Base-by-base conservation (phyloP, 345 rosid genomes). In the Eucalyptus viminalis region DNA sequence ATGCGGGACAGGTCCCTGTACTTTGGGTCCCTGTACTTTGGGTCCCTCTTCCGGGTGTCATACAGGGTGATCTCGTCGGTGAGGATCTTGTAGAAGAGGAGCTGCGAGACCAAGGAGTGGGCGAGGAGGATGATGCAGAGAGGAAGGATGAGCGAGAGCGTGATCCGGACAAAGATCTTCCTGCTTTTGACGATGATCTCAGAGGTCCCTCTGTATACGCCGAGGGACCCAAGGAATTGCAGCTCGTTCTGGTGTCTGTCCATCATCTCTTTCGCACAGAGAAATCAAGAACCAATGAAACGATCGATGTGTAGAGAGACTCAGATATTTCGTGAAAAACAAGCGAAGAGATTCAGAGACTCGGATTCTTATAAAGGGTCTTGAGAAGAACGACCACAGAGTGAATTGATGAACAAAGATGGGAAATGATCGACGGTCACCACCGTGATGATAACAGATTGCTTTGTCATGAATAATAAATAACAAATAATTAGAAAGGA, bases 211-310 rank as follows among this genome's bases (percentile, higher is more conserved):
- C 86, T 90, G 88, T 88, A 87, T 40, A 91, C 89, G 53, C 91
- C 93, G n/a, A 88, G 80, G 87, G 92, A 62, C 25, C 94, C 94
- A 15, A 94, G 94, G 49, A 88, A 87, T 51, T 92, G 94, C 65
- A 94, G 92, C 89, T 91, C 92, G 88, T 94, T 94, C 53, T 91
- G 92, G 29, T 90, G 92, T 88, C 83, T 90, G 25, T 95, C 95
- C 95, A 93, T 94, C 89, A 44, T 34, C 49, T 16, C 40, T n/a
- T 16, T 9, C 13, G 31, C 37, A 6, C 53, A 22, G 72, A 29
- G 72, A 29, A 65, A 65, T 29, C 19, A 65, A 29, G 72, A 65
- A 65, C 72, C 19, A 29, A 16, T 14, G 72, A 65, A 65, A 65
- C 5, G 72, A 14, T 65, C 72, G 37, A 65, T 29, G 37, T 14